Base-by-base conservation (phyloP, 805 yeast genomes). In the Candida saitoana region DNA sequence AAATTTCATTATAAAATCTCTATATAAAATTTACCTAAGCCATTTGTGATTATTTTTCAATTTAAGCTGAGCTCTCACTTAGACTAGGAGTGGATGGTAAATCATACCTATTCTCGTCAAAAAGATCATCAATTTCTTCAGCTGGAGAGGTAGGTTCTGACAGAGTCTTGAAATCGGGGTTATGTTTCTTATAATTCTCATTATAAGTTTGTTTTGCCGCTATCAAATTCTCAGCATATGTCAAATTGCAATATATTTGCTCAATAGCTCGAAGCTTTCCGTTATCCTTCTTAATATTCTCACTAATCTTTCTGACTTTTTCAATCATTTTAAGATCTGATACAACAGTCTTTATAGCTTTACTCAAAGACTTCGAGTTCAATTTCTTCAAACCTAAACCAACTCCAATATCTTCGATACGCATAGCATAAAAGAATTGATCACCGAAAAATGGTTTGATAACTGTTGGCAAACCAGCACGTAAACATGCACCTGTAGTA, bases 391-490 rank as follows among this genome's bases (percentile, higher is more conserved):
- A 61, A 1, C 77, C 73, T 8, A 89, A 50, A 2, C 98, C 98
- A 18, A 79, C 91, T 1, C 96, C 96, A 29, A 88, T 70, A 46
- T 89, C 97, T 50, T 88, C 96, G 2, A 91, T 84, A 44, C 97
- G 71, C 17, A 76, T 70, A 0, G 95, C 96, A 60, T 87, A 91
- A 58, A 91, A 91, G 57, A 87, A 90, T 62, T 91, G 98, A 62
- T 91, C 98, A 0, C 96, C 98, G 60, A 91, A 91, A 56, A 91
- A 91, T 2, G 98, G 98, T 59, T 90, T 91, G 52, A 91, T 80
- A 25, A 91, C 75, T 0, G 96, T 88, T 1, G 98, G 97, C 24
- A 85, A 60, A 0, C 98, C 98, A 11, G 86, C 84, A 47, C 90
- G 70, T 41, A 91, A 60, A 2, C 95, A 76, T 0, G 96, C 96